Evolutionary conservation across 1,139 yeast genomes (phyloP).

Genomic region (Eremothecium sinecaudum): DNA sequence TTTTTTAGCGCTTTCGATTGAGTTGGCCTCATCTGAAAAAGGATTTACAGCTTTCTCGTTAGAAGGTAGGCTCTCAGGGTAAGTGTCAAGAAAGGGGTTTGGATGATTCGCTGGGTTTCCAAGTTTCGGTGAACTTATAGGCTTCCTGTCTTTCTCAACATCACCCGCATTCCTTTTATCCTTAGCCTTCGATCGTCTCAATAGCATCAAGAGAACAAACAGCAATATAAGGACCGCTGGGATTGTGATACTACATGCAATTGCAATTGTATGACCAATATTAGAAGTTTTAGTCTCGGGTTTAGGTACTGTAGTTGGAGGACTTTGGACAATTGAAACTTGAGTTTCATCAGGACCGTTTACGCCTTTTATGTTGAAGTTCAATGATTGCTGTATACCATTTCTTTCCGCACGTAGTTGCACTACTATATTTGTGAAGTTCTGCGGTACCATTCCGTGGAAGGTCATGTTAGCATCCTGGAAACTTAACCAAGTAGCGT

Average conservation of each 20-base stretch:
- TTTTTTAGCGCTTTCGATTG: slow-evolving; percentile 34
- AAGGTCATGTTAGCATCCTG: slow-evolving; percentile 54
- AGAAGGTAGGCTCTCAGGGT: slow-evolving; percentile 13
- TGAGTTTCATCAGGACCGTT: slow-evolving; percentile 15
- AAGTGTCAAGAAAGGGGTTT: slow-evolving; percentile 18
- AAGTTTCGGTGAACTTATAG: slow-evolving; percentile 33
- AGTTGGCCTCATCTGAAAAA: slow-evolving; percentile 26
- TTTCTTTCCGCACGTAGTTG: slow-evolving; percentile 43
- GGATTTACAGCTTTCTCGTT: slow-evolving; percentile 22
- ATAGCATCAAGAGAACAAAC: slow-evolving; percentile 49
- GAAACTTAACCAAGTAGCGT: slow-evolving; percentile 55
- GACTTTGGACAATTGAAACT: slow-evolving; percentile 8
- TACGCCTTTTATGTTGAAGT: slow-evolving; percentile 51
- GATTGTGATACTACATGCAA: slow-evolving; percentile 81
- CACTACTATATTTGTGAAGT: slow-evolving; percentile 43
- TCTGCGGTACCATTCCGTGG: slow-evolving; percentile 55
- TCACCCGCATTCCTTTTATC: slow-evolving; percentile 31
- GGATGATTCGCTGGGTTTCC: slow-evolving; percentile 38
- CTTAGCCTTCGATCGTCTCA: slow-evolving; percentile 40
- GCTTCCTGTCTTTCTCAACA: slow-evolving; percentile 30
- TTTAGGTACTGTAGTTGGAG: slow-evolving; percentile 20
- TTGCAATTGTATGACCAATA: slow-evolving; percentile 49
- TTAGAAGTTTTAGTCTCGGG: slow-evolving; percentile 21
- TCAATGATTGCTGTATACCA: slow-evolving; percentile 36
- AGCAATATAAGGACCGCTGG: slow-evolving; percentile 47